Evolutionary conservation across 768 basidiomycete species (phyloP), one percentile per base, ranked within the genome.

Genomic region (Glaciozyma martinii): DNA sequence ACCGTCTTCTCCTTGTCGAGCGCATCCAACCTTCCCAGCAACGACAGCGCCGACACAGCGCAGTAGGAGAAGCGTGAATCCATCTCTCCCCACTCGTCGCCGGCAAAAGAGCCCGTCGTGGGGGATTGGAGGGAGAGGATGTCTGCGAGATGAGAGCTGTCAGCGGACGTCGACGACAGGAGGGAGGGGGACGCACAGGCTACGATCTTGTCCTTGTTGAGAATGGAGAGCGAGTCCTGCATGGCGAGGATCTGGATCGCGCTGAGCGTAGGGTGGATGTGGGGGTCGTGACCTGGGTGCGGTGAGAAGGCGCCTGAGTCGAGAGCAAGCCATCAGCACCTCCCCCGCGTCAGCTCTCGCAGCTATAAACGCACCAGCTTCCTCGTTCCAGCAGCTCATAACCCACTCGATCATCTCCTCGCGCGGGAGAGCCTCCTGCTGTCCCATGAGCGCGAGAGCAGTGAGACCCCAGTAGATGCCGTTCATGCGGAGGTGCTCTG

Each of bases 391-490:
- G 76, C 95, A 99, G 70, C 85, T 86, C 85, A 92, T 82, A 59
- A 97, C 90, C 75, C 89, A 98, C 3, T 81, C 81, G 37, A 98
- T 82, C 82, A 89, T 89, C 67, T 90, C 90, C 30, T 90, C 84
- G 47, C 85, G 78, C 70, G 88, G 82, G 59, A 99, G 79, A 0
- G 90, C 90, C 56, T 92, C 87, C 61, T 83, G 79, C 53, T 82
- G 82, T 1, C 81, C 83, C 85, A 98, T 88, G 54, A 91, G 80
- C 44, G 82, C 87, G 4, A 94, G 78, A 0, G 95, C 91, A 0
- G 88, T 90, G 47, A 92, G 79, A 12, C 91, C 95, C 95, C 95
- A 99, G 76, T 95, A 99, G 12, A 98, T 80, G 3, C 92, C 94
- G 76, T 97, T 98, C 77, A 99, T 80, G 10, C 94, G 88, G 10